Evolutionary conservation across 805 yeast genomes (phyloP).

Genomic region (Metschnikowia hibisci): DNA sequence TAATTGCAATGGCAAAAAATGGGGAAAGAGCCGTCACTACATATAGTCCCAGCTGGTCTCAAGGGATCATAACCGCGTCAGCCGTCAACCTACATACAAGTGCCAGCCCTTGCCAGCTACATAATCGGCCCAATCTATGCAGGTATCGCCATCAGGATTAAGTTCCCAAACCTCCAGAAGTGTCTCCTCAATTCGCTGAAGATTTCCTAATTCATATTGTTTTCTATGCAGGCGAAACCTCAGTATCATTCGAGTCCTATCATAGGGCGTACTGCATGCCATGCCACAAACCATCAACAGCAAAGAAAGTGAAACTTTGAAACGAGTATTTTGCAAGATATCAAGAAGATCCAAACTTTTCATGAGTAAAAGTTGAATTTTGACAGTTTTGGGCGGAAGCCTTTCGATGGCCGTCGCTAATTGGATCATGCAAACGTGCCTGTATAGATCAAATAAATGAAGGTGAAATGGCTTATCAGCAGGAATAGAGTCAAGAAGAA

Average conservation of each 20-base stretch:
- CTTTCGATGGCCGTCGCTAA: conserved; percentile 10
- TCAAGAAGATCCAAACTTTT: conserved; percentile 13
- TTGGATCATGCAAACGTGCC: conserved; percentile 14
- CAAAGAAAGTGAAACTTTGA: conserved; percentile 17
- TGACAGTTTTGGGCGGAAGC: conserved; percentile 10
- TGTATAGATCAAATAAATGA: conserved; percentile 16
- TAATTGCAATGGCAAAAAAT: too few species aligned
- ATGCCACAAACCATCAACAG: conserved; percentile 30
- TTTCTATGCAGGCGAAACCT: conserved; percentile 23
- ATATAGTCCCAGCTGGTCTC: neutral
- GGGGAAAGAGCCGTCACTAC: too few species aligned
- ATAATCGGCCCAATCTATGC: conserved; percentile 19
- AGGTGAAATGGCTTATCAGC: conserved; percentile 12
- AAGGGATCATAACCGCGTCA: neutral
- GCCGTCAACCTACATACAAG: conserved; percentile 16
- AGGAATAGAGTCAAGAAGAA: conserved; percentile 6
- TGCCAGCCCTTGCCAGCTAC: conserved; percentile 17
- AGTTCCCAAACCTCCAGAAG: conserved; percentile 16
- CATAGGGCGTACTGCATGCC: conserved; percentile 24
- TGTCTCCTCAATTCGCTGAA: conserved; percentile 18
- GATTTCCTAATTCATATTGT: conserved; percentile 17
- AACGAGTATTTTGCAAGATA: conserved; percentile 9
- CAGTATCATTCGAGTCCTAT: conserved; percentile 19
- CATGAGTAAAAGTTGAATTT: conserved; percentile 13
- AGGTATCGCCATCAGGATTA: conserved; percentile 15